Evolutionary conservation across 148 eudicot genomes (phyloP), one percentile per base, ranked within the genome.

Genomic region (Spergularia marina): DNA sequence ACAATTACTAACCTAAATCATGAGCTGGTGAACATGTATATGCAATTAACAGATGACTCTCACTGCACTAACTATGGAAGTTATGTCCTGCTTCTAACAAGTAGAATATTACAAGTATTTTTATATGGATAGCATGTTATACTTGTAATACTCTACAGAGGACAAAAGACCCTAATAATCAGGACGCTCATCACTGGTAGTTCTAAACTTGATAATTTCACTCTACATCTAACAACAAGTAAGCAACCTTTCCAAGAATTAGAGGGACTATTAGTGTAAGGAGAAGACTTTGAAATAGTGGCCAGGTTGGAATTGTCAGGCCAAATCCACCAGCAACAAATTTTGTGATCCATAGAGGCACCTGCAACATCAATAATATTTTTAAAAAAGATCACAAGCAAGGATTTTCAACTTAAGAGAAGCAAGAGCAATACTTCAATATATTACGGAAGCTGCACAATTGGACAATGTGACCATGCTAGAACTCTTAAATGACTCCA

Each of bases 311-410:
- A 34, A 83, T 83, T 70, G 80, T 39, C 49, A 83, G 81, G 77
- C 83, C 78, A 72, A 72, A 83, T 71, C 83, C 84, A 62, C 75
- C 82, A 72, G 86, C 86, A 53, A 84, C 70, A 34, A 81, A 72
- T 61, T 75, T 81, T 39, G 86, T 74, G 79, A 84, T 72, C 86
- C 84, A 84, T 15, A 84, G 73, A 47, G 86, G 86, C 53, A 77
- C 86, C 86, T 84, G 68, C 75, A 78, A 30, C 68, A 8, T 10
- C 68, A 68, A 53, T 30, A 70, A 41, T 21, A 4, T 62, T 41
- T 18, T 66, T 57, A 59, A 41, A n/a, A 49, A 51, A 34, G 40
- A 69, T 65, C 9, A 40, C 25, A 65, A 65, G 23, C 51, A 40
- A 39, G 69, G 23, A 65, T 52, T 40, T 65, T 41, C 40, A 44